Evolutionary conservation across 2,329 filamentous ascomycete species (phyloP).

Genomic region (Fulvia fulva): DNA sequence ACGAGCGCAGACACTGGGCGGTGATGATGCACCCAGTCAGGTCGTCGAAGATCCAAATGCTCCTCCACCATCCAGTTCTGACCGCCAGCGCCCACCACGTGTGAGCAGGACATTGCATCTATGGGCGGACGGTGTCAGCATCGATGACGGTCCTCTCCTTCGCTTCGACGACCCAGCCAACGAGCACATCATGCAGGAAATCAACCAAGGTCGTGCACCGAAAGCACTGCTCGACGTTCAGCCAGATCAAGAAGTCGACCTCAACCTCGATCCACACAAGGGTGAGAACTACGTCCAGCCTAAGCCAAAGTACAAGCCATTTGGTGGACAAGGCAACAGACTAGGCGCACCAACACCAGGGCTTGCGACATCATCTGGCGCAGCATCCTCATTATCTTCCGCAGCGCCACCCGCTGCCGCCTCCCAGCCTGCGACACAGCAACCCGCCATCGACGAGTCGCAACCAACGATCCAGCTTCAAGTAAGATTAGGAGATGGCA

Average conservation of each 20-base stretch:
- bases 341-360: slow-evolving; percentile 75
- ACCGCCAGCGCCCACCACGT: slow-evolving; percentile 41
- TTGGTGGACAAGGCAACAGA: slow-evolving; percentile 66
- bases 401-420: slow-evolving; percentile 30
- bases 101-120: slow-evolving; percentile 70
- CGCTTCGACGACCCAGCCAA: slow-evolving; percentile 77
- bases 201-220: slow-evolving; percentile 71
- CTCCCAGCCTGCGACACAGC: slow-evolving; percentile 27
- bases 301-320: slow-evolving; percentile 73
- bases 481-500: slow-evolving; percentile 74
- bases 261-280: slow-evolving; percentile 70
- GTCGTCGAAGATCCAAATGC: slow-evolving; percentile 59
- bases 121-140: slow-evolving; percentile 80
- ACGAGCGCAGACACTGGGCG: slow-evolving; percentile 70
- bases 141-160: slow-evolving; percentile 74
- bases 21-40: slow-evolving; percentile 69
- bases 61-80: slow-evolving; percentile 28
- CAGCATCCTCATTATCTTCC: slow-evolving; percentile 31
- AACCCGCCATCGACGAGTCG: slow-evolving; percentile 56
- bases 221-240: slow-evolving; percentile 73
- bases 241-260: slow-evolving; percentile 70
- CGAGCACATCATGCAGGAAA: slow-evolving; percentile 67
- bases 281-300: slow-evolving; percentile 68
- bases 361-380: slow-evolving; percentile 36
- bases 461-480: slow-evolving; percentile 68